phyloP scores from a whole-genome alignment of 2,329 filamentous ascomycete species.

The Dothideomycetes sp. region DNA sequence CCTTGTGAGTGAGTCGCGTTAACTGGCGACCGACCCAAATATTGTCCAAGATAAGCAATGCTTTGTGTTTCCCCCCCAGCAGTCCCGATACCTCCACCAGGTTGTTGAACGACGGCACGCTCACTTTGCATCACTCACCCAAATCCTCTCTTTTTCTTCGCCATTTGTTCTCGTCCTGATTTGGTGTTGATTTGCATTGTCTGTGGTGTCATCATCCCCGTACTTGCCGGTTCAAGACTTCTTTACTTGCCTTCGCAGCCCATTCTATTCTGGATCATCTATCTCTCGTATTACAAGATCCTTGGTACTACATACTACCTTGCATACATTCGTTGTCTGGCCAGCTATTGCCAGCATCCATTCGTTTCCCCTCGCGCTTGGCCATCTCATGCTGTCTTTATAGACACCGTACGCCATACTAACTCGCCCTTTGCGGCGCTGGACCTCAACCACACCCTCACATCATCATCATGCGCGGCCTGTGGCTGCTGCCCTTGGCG shows the following conservation, averaged over 20 bases:
- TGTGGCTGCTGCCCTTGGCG: slow-evolving; percentile 3
- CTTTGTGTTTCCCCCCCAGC: background rate
- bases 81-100: background rate
- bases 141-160: background rate
- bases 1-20: too few species aligned
- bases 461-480: slow-evolving; percentile 5
- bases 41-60: background rate
- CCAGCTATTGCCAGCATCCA: too few species aligned
- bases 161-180: background rate
- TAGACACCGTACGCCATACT: background rate
- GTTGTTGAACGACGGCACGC: background rate
- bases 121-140: background rate
- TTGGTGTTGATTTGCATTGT: background rate
- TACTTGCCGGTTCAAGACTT: background rate
- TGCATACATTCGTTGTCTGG: too few species aligned
- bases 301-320: too few species aligned
- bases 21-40: too few species aligned
- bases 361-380: too few species aligned
- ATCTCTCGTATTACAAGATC: too few species aligned
- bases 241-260: too few species aligned
- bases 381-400: background rate
- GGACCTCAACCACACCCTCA: background rate
- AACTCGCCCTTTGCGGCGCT: background rate
- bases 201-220: background rate
- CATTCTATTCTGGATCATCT: too few species aligned